Conservation (phyloP, 306 rosid species). For the Cicer bijugum region DNA sequence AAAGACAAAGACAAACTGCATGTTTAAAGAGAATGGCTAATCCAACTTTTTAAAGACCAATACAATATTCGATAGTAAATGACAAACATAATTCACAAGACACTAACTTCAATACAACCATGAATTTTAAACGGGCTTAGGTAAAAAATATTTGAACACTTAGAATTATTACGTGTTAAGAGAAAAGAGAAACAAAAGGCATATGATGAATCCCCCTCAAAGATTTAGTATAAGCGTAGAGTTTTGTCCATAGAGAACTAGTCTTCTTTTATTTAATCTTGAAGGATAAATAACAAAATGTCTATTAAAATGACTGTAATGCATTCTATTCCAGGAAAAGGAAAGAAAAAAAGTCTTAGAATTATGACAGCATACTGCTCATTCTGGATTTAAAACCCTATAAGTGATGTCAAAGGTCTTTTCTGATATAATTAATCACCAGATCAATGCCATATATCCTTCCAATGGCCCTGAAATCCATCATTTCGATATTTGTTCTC, state of each 20-base stretch:
- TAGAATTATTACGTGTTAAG: not conserved
- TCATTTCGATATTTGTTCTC: slow-evolving; percentile 7
- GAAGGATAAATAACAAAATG: not conserved
- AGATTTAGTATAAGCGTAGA: not conserved
- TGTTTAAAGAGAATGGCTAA: slow-evolving; percentile 14
- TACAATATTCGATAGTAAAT: slow-evolving; percentile 11
- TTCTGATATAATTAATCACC: slow-evolving; percentile 2
- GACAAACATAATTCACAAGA: slow-evolving; percentile 3
- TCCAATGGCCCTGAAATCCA: not conserved
- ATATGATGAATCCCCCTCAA: not conserved
- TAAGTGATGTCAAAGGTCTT: not conserved
- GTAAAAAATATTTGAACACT: not conserved
- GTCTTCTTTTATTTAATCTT: not conserved
- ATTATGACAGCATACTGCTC: slow-evolving; percentile 8
- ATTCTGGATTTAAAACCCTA: slow-evolving; percentile 11
- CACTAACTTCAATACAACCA: slow-evolving; percentile 19
- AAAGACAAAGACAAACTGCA: slow-evolving; percentile 5
- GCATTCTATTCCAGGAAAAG: not conserved
- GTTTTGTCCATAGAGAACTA: not conserved
- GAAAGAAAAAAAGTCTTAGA: not conserved
- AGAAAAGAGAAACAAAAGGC: not conserved
- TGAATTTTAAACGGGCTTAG: slow-evolving; percentile 7
- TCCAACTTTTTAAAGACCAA: slow-evolving; percentile 22
- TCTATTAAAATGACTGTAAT: not conserved
- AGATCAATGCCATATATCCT: not conserved